Evolutionary conservation across 345 rosid genomes (phyloP).

Genomic region (Pugionium dolabratum): DNA sequence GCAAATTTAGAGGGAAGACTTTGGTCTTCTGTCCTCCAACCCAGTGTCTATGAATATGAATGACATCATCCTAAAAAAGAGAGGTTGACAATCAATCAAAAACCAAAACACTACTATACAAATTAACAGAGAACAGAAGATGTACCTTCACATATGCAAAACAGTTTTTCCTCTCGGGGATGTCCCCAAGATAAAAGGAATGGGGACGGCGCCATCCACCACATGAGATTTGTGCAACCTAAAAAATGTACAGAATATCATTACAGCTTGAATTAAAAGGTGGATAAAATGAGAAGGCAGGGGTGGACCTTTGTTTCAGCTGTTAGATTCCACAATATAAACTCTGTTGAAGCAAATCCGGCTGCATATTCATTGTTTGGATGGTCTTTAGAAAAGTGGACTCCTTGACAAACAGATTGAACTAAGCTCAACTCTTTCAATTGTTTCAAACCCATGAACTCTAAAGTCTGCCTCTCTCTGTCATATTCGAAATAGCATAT

Average conservation of each 20-base stretch:
- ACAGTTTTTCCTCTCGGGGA: conserved; percentile 69
- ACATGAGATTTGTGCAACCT: conserved; percentile 92
- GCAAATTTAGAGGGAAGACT: conserved; percentile 70
- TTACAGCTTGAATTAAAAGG: conserved; percentile 7
- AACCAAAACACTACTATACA: conserved; percentile 21
- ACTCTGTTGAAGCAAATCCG: conserved; percentile 91
- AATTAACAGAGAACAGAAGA: conserved; percentile 13
- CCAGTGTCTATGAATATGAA: conserved; percentile 74
- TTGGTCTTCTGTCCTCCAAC: conserved; percentile 47
- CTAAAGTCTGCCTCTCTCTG: conserved; percentile 53
- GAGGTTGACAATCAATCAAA: conserved; percentile 25
- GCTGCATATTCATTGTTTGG: conserved; percentile 65
- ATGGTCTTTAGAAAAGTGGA: conserved; percentile 40
- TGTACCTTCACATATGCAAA: conserved; percentile 91
- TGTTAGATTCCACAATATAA: conserved; percentile 76
- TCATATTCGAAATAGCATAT: conserved; percentile 82
- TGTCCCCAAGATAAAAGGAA: conserved; percentile 74
- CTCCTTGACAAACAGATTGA: conserved; percentile 55
- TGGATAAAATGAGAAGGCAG: conserved; percentile 21
- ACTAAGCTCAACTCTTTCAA: conserved; percentile 84
- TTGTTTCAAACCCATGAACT: conserved; percentile 91
- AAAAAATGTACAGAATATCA: conserved; percentile 37
- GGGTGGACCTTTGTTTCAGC: conserved; percentile 69
- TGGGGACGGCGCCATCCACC: conserved; percentile 99
- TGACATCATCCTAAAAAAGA: conserved; percentile 71